Evolutionary conservation across 108 stramenopile species (phyloP).

Genomic region (Seminavis robusta): DNA sequence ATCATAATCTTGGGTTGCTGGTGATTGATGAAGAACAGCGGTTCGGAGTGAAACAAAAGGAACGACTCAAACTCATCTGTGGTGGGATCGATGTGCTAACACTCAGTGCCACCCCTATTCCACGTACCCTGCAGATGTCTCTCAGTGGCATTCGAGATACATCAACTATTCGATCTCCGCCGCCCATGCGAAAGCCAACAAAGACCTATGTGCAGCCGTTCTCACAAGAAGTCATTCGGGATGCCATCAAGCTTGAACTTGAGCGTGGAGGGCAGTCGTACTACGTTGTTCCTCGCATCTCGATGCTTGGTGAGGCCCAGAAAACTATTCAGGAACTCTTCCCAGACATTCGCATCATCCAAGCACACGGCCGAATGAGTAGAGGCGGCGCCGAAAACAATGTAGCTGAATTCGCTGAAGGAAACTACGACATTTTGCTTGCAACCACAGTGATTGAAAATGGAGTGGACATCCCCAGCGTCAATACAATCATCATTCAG

Average conservation of each 20-base stretch:
- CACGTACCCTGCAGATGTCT: constrained; percentile 92
- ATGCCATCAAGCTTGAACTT: constrained; percentile 72
- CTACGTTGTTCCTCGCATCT: constrained; percentile 90
- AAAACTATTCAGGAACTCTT: constrained; percentile 53
- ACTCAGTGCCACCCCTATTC: constrained; percentile 94
- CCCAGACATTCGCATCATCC: constrained; percentile 71
- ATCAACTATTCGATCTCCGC: constrained; percentile 84
- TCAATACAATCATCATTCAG: constrained; percentile 92
- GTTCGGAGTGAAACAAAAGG: constrained; percentile 97
- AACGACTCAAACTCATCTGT: constrained; percentile 84
- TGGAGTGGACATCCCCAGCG: constrained; percentile 94
- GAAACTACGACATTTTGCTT: constrained; percentile 82
- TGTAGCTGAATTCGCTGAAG: constrained; percentile 84
- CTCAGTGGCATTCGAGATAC: constrained; percentile 90
- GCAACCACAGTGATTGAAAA: constrained; percentile 98
- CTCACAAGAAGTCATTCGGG: constrained; percentile 47
- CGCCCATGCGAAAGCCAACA: constrained; percentile 83
- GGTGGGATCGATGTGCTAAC: constrained; percentile 93
- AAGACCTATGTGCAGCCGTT: constrained; percentile 76
- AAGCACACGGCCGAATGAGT: constrained; percentile 87
- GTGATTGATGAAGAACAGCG: constrained; percentile 97
- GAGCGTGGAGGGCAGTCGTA: constrained; percentile 84
- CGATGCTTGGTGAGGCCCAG: constrained; percentile 68
- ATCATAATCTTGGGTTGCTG: constrained; percentile 85
- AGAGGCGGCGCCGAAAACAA: constrained; percentile 68